Evolutionary conservation across 2,329 filamentous ascomycete species (phyloP), one percentile per base, ranked within the genome.

Genomic region (Aureobasidium leucospermi): DNA sequence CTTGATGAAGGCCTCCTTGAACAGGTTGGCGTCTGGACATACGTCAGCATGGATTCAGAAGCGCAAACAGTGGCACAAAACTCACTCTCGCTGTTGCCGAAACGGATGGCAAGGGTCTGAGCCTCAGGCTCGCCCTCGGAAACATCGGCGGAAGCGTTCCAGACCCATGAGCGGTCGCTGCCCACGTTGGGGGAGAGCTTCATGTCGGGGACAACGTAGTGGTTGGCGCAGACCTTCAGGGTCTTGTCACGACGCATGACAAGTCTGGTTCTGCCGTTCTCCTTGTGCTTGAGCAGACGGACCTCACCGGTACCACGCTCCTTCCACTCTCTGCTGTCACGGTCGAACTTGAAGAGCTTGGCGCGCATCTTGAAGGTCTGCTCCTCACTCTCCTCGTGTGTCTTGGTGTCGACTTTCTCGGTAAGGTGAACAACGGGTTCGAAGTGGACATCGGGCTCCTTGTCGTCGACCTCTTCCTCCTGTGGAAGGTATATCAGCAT

Each of bases 181-280:
- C 94, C 94, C 67, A 97, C 92, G 75, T 99, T 99, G 77, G 94
- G 91, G 63, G 89, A 93, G 65, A 99, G 87, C 82, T 96, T 96
- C 93, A 99, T 97, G 78, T 96, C 93, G 64, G 93, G 93, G 63
- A 96, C 90, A 71, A 99, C 92, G 79, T 99, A 99, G 84, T 99
- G 94, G 83, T 99, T 99, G 74, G 94, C 94, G 87, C 94, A 99
- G 78, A 99, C 94, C 85, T 99, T 99, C 80, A 97, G 86, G 63
- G 94, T 99, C 90, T 97, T 97, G 82, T 99, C 94, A 74, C 94
- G 85, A 76, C 94, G 89, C 94, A 99, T 99, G 68, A 99, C 94
- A 70, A 99, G 81, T 69, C 94, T 86, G 61, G 92, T 96, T 87
- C 97, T 97, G 78, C 88, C 86, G 76, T 96, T 96, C 81, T 96